These are phyloP conservation scores for Cladosporium cucumerinum DNA, from an alignment of 2,329 filamentous ascomycete species.

Conservation along the genomic window DNA sequence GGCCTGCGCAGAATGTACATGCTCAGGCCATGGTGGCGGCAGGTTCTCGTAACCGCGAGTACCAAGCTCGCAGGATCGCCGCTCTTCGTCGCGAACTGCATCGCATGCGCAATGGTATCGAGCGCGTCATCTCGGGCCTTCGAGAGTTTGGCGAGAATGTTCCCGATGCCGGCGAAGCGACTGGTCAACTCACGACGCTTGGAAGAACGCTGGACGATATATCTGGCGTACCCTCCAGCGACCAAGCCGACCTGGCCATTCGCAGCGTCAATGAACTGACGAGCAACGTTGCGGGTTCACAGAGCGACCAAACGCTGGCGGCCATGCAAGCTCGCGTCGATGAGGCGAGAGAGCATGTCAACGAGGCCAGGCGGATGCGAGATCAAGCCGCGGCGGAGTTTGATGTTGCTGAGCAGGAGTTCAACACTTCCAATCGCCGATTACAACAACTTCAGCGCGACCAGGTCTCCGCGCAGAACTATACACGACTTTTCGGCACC, in stretches of 20 bases:
- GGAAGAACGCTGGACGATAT: slow-evolving; percentile 33
- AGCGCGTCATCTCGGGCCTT: slow-evolving; percentile 37
- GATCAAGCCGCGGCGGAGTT: slow-evolving; percentile 35
- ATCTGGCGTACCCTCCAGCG: slow-evolving; percentile 21
- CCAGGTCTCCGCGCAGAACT: slow-evolving; percentile 37
- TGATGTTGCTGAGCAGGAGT: slow-evolving; percentile 34
- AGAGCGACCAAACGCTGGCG: slow-evolving; percentile 25
- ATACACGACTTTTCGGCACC: slow-evolving; percentile 44
- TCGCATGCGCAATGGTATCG: slow-evolving; percentile 38
- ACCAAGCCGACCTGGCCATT: slow-evolving; percentile 25
- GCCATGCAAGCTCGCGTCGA: slow-evolving; percentile 32
- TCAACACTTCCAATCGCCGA: slow-evolving; percentile 31
- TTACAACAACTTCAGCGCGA: slow-evolving; percentile 35
- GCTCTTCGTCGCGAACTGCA: slow-evolving; percentile 37
- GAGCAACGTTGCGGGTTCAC: slow-evolving; percentile 17
- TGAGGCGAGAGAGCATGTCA: slow-evolving; percentile 30
- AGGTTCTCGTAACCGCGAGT: slow-evolving; percentile 33
- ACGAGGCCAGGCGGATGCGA: slow-evolving; percentile 32
- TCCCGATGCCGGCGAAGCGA: slow-evolving; percentile 32
- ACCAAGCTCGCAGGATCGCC: slow-evolving; percentile 35
- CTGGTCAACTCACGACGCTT: slow-evolving; percentile 28
- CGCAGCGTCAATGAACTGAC: slow-evolving; percentile 24
- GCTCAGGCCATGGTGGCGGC: slow-evolving; percentile 29
- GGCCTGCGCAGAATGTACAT: slow-evolving; percentile 22
- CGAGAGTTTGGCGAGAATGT: slow-evolving; percentile 36